Conservation (phyloP, 495 filamentous ascomycete species). For the Lepraria neglecta region DNA sequence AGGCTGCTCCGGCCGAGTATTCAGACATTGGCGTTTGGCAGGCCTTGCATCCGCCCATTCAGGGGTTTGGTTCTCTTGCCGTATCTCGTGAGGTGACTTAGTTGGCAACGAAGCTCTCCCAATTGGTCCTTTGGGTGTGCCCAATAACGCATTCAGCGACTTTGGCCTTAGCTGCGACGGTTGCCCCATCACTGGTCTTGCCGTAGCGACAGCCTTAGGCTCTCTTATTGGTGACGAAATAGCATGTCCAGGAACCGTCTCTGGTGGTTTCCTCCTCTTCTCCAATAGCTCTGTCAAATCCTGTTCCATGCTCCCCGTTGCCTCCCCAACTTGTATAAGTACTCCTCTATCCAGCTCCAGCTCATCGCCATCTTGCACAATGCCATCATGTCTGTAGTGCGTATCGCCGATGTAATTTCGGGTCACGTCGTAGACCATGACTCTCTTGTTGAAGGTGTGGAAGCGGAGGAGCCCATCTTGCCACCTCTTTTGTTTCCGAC, state of each 20-base stretch:
- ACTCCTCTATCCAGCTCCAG: conserved; percentile 69
- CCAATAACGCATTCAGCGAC: conserved; percentile 53
- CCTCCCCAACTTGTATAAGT: conserved; percentile 73
- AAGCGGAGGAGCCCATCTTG: conserved; percentile 83
- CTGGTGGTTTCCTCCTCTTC: conserved; percentile 47
- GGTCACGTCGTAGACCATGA: conserved; percentile 81
- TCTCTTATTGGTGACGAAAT: conserved; percentile 26
- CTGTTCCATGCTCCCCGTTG: conserved; percentile 61
- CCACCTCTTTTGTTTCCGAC: conserved; percentile 84
- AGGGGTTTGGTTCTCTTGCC: conserved; percentile 31
- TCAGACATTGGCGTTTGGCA: conserved; percentile 44
- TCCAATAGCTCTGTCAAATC: conserved; percentile 68
- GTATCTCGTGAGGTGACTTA: conserved; percentile 47
- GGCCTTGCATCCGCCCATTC: conserved; percentile 32
- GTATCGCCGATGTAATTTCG: conserved; percentile 78
- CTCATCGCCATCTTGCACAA: conserved; percentile 71
- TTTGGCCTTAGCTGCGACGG: conserved; percentile 39
- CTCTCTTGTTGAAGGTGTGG: conserved; percentile 84
- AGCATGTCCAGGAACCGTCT: conserved; percentile 34
- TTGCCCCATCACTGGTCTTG: conserved; percentile 16
- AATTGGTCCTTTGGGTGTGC: conserved; percentile 46
- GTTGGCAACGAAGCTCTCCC: conserved; percentile 37
- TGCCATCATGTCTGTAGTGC: conserved; percentile 65
- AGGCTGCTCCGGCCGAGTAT: not conserved
- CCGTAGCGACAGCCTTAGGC: conserved; percentile 27